phyloP scores from a whole-genome alignment of 108 stramenopile genomes.

The Cyclotella baltica region DNA sequence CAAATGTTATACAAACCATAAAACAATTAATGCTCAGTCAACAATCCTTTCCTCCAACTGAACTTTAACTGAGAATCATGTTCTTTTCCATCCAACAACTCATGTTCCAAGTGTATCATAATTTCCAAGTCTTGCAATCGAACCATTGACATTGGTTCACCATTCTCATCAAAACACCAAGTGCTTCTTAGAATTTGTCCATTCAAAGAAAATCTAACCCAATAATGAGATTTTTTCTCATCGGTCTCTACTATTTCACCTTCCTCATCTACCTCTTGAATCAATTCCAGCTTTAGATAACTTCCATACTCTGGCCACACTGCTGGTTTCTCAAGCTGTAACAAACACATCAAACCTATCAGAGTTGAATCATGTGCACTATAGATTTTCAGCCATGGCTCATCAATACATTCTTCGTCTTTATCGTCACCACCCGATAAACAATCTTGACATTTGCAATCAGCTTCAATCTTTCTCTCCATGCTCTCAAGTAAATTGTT shows the following conservation, averaged over 20 bases:
- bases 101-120: slow-evolving; percentile 58
- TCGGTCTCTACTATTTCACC: neutral
- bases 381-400: slow-evolving; percentile 68
- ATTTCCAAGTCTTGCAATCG: slow-evolving; percentile 51
- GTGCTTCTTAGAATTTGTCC: slow-evolving; percentile 61
- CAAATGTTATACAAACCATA: too few species aligned
- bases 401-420: slow-evolving; percentile 33
- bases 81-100: slow-evolving; percentile 37
- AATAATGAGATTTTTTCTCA: slow-evolving; percentile 31
- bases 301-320: slow-evolving; percentile 86
- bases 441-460: slow-evolving; percentile 17
- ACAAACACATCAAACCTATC: slow-evolving; percentile 82
- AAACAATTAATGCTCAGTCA: slow-evolving; percentile 26
- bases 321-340: slow-evolving; percentile 69
- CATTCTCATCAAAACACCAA: slow-evolving; percentile 53
- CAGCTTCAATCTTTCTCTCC: slow-evolving; percentile 32
- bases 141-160: slow-evolving; percentile 52
- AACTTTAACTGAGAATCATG: slow-evolving; percentile 18
- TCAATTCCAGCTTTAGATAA: slow-evolving; percentile 73
- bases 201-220: slow-evolving; percentile 76
- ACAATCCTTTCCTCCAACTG: slow-evolving; percentile 38
- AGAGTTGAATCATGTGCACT: slow-evolving; percentile 84
- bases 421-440: slow-evolving; percentile 7
- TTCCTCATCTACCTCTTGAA: slow-evolving; percentile 54
- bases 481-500: slow-evolving; percentile 52